Evolutionary conservation across 1,139 yeast species (phyloP).

Genomic region (Yamadazyma dendronema): DNA sequence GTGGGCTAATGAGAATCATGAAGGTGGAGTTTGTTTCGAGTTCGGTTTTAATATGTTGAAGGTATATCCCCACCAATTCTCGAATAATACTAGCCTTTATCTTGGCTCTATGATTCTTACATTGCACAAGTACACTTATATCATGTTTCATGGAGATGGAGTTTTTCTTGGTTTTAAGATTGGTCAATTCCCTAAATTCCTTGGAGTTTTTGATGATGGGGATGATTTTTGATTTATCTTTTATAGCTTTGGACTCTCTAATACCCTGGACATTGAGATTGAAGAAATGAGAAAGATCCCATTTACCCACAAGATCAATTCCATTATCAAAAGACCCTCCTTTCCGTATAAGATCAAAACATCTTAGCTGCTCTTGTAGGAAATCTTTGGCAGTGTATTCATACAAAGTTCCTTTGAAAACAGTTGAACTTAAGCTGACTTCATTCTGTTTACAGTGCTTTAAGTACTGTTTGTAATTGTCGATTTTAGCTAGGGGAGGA

Average conservation of each 20-base stretch:
- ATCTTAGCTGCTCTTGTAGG: constrained; percentile 38
- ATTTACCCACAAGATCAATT: constrained; percentile 61
- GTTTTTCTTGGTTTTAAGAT: constrained; percentile 2
- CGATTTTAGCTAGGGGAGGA: constrained; percentile 3
- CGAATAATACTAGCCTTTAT: constrained; percentile 53
- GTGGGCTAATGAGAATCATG: constrained; percentile 55
- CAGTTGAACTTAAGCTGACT: constrained; percentile 36
- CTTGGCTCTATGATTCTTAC: constrained; percentile 49
- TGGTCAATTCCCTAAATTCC: constrained; percentile 13
- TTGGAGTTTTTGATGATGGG: constrained; percentile 18
- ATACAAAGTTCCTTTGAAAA: constrained; percentile 68
- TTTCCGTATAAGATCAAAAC: constrained; percentile 37
- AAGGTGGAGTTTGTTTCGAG: constrained; percentile 20
- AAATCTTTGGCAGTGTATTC: constrained; percentile 56
- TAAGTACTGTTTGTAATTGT: constrained; percentile 28
- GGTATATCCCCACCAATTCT: constrained; percentile 57
- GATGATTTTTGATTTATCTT: constrained; percentile 4
- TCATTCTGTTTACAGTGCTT: constrained; percentile 25
- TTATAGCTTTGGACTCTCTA: constrained; percentile 1
- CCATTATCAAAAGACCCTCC: constrained; percentile 81
- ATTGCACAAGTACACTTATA: constrained; percentile 51
- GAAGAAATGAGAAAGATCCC: constrained; percentile 46
- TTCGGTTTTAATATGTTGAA: constrained; percentile 33
- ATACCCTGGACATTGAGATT: constrained; percentile 12
- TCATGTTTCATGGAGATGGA: constrained; percentile 25